phyloP scores from a whole-genome alignment of 176 grass and related monocot genomes.

The Melocanna baccifera region DNA sequence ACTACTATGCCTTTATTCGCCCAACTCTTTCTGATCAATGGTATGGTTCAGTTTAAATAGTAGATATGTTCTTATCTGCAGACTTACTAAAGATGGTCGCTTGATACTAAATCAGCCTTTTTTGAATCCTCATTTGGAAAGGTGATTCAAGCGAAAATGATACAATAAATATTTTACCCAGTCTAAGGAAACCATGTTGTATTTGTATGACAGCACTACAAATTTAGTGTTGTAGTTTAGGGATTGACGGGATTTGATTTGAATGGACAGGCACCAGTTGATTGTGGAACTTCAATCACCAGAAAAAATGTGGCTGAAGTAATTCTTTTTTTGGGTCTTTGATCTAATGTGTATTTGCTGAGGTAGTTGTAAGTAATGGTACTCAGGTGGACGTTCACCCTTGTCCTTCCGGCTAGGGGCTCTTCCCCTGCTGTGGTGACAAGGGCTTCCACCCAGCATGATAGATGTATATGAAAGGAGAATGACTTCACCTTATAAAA shows the following conservation, averaged over 20 bases:
- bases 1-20: constrained; percentile 74
- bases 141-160: neutral
- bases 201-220: neutral
- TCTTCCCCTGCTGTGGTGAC: neutral
- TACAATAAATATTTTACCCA: neutral
- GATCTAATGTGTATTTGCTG: neutral
- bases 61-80: neutral
- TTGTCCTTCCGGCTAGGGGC: neutral
- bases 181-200: neutral
- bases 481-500: neutral
- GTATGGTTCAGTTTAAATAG: constrained; percentile 37
- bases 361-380: neutral
- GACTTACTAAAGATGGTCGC: neutral
- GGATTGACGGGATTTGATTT: neutral
- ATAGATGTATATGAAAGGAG: neutral
- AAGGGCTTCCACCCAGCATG: neutral
- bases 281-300: neutral
- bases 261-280: neutral
- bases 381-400: neutral
- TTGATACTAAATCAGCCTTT: neutral
- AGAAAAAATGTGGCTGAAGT: neutral
- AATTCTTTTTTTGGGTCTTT: neutral
- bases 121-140: neutral
- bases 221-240: neutral
- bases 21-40: constrained; percentile 67